These are phyloP conservation scores for Calycina herbarum DNA, from an alignment of 2,329 filamentous ascomycete genomes.

Conservation along the genomic window DNA sequence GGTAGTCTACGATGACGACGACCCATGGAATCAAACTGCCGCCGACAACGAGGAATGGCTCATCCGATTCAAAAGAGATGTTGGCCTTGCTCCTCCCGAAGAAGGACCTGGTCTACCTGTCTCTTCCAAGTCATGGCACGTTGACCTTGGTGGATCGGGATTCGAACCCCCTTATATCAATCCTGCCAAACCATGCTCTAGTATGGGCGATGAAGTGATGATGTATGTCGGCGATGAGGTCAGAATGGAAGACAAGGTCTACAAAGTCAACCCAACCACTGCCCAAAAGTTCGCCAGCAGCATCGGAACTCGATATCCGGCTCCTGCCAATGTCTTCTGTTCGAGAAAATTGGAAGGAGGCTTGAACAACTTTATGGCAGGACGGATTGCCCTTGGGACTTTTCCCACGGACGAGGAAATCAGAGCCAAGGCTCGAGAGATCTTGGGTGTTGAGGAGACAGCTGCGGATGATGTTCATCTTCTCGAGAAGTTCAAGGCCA, in stretches of 20 bases:
- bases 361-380: constrained; percentile 49
- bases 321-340: constrained; percentile 56
- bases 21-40: constrained; percentile 64
- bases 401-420: constrained; percentile 52
- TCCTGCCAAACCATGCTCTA: constrained; percentile 42
- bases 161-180: constrained; percentile 57
- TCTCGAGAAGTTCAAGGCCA: constrained; percentile 50
- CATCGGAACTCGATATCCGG: constrained; percentile 45
- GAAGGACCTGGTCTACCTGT: constrained; percentile 51
- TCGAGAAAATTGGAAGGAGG: constrained; percentile 58
- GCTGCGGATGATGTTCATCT: constrained; percentile 55
- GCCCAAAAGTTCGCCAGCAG: constrained; percentile 51
- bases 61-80: constrained; percentile 59
- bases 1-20: constrained; percentile 64
- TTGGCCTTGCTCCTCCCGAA: constrained; percentile 50
- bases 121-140: constrained; percentile 45
- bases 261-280: constrained; percentile 46
- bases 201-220: constrained; percentile 38
- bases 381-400: constrained; percentile 41
- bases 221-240: constrained; percentile 15
- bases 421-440: constrained; percentile 47
- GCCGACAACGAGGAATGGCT: constrained; percentile 66
- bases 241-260: constrained; percentile 39
- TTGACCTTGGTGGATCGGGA: constrained; percentile 52
- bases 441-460: constrained; percentile 48